Percentiles rank a stretch among this genome's conserved stretches.
phyloP scores from a whole-genome alignment of 2,329 filamentous ascomycete genomes.

The Leptographium lundbergii region DNA sequence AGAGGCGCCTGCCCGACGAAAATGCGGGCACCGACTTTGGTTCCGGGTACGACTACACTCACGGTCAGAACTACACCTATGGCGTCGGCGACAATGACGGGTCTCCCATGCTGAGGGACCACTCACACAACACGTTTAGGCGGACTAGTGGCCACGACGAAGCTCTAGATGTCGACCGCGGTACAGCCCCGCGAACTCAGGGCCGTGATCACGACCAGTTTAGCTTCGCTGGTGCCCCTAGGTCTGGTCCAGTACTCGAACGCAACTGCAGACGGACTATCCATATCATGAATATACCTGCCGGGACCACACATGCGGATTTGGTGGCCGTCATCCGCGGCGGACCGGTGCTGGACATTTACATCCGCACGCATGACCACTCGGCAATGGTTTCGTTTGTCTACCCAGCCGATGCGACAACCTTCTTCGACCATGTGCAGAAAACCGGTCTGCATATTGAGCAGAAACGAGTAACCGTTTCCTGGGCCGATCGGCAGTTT shows the following conservation, averaged over 20 bases:
- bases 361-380: constrained; percentile 44
- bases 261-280: constrained; percentile 41
- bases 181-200: too few species aligned
- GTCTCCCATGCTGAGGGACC: neutral
- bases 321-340: constrained; percentile 54
- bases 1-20: neutral
- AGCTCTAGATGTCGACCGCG: too few species aligned
- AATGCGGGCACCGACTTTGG: neutral
- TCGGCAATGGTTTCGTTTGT: constrained; percentile 59
- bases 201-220: neutral
- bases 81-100: neutral
- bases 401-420: constrained; percentile 44
- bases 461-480: constrained; percentile 54
- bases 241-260: neutral
- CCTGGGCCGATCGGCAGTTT: constrained; percentile 62
- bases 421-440: constrained; percentile 53
- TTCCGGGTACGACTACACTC: neutral
- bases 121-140: neutral
- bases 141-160: too few species aligned
- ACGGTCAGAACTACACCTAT: neutral
- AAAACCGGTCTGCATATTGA: constrained; percentile 56
- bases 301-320: constrained; percentile 51
- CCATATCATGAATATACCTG: constrained; percentile 47
- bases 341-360: constrained; percentile 58
- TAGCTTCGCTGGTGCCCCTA: neutral